Percentiles rank a stretch among this genome's conserved stretches.
phyloP scores from a whole-genome alignment of 31 red algal genomes.

The Asparagopsis taxiformis region DNA sequence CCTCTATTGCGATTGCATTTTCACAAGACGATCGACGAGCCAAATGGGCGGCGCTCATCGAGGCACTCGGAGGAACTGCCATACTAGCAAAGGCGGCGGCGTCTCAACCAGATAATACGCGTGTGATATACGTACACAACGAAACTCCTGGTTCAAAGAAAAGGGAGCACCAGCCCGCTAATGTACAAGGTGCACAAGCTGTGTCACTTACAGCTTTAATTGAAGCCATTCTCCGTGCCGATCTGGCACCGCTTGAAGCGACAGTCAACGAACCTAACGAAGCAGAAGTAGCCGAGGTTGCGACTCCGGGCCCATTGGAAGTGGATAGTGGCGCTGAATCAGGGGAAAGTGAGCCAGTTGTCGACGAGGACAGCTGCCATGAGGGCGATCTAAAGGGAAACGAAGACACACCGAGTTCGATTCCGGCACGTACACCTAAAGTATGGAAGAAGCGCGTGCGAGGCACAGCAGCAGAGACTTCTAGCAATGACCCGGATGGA shows the following conservation, averaged over 20 bases:
- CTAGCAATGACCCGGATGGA: too few relatives aligned
- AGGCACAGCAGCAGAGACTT: too few relatives aligned
- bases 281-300: conserved; percentile 34
- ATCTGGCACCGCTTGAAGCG: conserved; percentile 13
- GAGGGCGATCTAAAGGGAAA: not conserved
- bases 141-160: not conserved
- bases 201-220: conserved; percentile 1
- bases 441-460: conserved; percentile 2
- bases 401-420: not conserved
- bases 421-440: not conserved
- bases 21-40: conserved; percentile 19
- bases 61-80: conserved; percentile 24
- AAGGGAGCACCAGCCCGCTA: not conserved
- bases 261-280: conserved; percentile 8
- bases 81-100: conserved; percentile 6
- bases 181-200: not conserved
- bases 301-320: conserved; percentile 45
- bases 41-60: conserved; percentile 33
- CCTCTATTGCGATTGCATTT: conserved; percentile 33
- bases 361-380: not conserved
- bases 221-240: conserved; percentile 22
- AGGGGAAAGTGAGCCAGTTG: conserved; percentile 12
- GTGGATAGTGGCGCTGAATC: conserved; percentile 37
- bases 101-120: not conserved
- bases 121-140: conserved; percentile 2